Evolutionary conservation across 1,139 yeast species (phyloP).

Genomic region (Saccharomyces pastorianus): DNA sequence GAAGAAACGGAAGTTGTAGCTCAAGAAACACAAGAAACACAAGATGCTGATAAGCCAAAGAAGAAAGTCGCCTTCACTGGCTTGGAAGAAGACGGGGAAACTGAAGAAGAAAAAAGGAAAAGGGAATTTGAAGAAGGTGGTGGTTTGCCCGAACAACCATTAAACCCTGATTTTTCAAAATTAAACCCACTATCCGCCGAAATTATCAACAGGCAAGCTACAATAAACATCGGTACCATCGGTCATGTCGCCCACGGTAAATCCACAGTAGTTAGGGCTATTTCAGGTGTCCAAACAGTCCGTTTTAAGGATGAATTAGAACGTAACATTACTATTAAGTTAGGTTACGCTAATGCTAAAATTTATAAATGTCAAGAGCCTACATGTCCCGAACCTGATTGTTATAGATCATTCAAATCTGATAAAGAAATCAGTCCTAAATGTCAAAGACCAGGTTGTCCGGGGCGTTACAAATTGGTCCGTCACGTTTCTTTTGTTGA

Average conservation of each 20-base stretch:
- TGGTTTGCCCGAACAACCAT: constrained; percentile 94
- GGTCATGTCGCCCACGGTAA: constrained; percentile 99
- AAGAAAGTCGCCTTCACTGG: constrained; percentile 83
- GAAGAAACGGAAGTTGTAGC: constrained; percentile 33
- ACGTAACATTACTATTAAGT: constrained; percentile 96
- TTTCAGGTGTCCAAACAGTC: constrained; percentile 97
- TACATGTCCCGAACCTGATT: constrained; percentile 86
- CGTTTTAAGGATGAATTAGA: constrained; percentile 97
- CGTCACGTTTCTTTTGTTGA: constrained; percentile 98
- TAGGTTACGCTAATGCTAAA: constrained; percentile 98
- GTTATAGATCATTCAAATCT: constrained; percentile 89
- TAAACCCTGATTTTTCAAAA: constrained; percentile 67
- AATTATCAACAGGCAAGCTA: constrained; percentile 96
- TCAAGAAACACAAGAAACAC: constrained; percentile 24
- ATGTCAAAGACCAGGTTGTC: constrained; percentile 77
- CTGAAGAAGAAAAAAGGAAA: constrained; percentile 60
- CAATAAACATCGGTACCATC: constrained; percentile 96
- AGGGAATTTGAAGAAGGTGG: constrained; percentile 96
- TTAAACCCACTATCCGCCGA: constrained; percentile 88
- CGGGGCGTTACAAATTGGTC: constrained; percentile 78
- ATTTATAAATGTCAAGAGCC: constrained; percentile 88
- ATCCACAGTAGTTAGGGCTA: constrained; percentile 96
- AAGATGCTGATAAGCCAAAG: constrained; percentile 41
- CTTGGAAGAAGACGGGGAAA: constrained; percentile 44
- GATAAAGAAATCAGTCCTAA: constrained; percentile 92